phyloP scores from a whole-genome alignment of 2,329 filamentous ascomycete species.

The Hymenotorrendiella dingleyae region DNA sequence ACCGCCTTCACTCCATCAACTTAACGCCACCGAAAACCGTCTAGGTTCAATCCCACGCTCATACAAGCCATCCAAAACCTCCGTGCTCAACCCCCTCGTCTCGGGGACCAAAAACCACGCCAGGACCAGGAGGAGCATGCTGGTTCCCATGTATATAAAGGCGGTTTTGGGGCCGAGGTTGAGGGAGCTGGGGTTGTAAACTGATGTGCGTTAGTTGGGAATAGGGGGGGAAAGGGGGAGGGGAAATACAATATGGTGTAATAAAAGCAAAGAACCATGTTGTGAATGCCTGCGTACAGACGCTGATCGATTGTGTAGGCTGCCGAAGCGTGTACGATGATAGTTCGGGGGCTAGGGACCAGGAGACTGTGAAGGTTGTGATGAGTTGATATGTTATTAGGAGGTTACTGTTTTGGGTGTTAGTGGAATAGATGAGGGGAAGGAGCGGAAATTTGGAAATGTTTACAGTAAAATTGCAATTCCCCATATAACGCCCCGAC shows the following conservation, averaged over 20 bases:
- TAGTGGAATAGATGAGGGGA: background rate
- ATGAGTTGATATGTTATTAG: conserved; percentile 20
- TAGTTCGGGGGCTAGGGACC: conserved; percentile 18
- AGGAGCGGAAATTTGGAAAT: background rate
- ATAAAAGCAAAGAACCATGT: conserved; percentile 29
- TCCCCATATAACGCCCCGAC: conserved; percentile 12
- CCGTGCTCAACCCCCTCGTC: conserved; percentile 42
- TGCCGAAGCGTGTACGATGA: conserved; percentile 18
- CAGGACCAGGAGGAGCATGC: conserved; percentile 31
- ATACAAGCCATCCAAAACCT: conserved; percentile 39
- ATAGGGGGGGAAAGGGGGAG: too few species aligned
- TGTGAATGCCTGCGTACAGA: conserved; percentile 17
- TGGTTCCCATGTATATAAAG: conserved; percentile 35
- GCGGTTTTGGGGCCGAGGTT: conserved; percentile 38
- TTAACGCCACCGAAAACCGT: background rate
- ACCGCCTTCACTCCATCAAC: background rate
- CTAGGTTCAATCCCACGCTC: conserved; percentile 7
- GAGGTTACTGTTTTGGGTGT: conserved; percentile 11
- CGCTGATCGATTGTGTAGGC: conserved; percentile 17
- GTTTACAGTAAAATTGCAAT: conserved; percentile 16
- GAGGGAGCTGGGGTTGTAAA: conserved; percentile 22
- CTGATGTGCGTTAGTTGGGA: too few species aligned
- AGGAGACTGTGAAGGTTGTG: conserved; percentile 12
- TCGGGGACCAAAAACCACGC: conserved; percentile 46
- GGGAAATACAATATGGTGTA: conserved; percentile 37